Conservation (phyloP, 2,329 filamentous ascomycete genomes). For the Emmonsia crescens region DNA sequence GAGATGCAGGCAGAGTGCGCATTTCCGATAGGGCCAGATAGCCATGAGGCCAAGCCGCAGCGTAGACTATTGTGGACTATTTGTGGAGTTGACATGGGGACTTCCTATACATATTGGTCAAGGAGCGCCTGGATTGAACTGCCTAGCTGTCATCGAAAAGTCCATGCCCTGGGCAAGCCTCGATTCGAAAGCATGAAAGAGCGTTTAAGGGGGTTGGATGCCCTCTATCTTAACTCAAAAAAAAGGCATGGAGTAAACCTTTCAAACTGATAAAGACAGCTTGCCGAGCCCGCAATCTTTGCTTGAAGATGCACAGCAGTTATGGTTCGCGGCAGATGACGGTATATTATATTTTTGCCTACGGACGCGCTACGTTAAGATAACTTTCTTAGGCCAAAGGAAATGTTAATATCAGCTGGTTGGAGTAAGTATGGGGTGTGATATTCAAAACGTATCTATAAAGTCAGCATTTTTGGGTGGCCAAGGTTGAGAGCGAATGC, state of each 20-base stretch:
- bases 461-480: constrained; percentile 2
- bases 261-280: too few relatives aligned
- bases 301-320: too few relatives aligned
- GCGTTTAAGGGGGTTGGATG: too few relatives aligned
- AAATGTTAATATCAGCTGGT: background rate
- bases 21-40: background rate
- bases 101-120: background rate
- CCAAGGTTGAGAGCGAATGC: constrained; percentile 3
- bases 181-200: too few relatives aligned
- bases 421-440: background rate
- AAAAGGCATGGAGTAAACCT: too few relatives aligned
- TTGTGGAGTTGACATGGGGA: background rate
- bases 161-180: background rate
- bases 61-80: background rate
- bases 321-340: background rate
- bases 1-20: background rate
- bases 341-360: background rate
- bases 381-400: background rate
- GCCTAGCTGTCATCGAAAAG: background rate
- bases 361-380: background rate
- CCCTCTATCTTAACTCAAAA: too few relatives aligned
- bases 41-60: background rate
- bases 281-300: too few relatives aligned
- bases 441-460: background rate
- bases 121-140: background rate